Base-by-base conservation (phyloP, 2,329 filamentous ascomycete genomes). In the Alternaria rosae region DNA sequence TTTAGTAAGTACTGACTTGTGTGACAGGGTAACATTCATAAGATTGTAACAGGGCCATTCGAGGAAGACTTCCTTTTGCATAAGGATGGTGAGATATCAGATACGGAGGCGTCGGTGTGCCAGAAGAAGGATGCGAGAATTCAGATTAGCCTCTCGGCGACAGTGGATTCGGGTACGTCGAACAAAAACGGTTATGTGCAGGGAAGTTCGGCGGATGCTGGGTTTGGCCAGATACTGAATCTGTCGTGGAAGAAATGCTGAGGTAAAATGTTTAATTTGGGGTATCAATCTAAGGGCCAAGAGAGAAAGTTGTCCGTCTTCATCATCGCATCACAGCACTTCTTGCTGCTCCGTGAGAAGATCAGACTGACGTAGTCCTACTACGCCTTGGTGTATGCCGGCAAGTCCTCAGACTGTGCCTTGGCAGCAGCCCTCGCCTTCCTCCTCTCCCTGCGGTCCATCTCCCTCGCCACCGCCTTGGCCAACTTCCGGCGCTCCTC, bases 401-500 rank as follows among this genome's bases (percentile, higher is more conserved):
- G 71, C 48, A 72, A 48, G 48, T 70, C 64, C 21, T 68, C 67
- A 17, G 63, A 64, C 57, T 64, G 55, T 3, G 54, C 63, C 65
- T 62, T 69, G 32, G 61, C 66, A 5, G 68, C 70, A 62, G 67
- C 65, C 67, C 69, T 69, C 4, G 65, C 70, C 59, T 65, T 66
- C 54, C 68, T 68, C 45, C 72, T 64, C 59, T 75, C 73, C 28
- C 69, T 61, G 15, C 74, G 59, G 28, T 74, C 70, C 54, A 76
- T 30, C 64, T 74, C 74, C 65, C 65, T 70, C 26, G 71, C 73
- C 25, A 76, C 74, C 15, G 72, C 72, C 68, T 71, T 73, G 20
- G 73, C 73, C 55, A 76, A 52, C 67, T 76, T 74, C 61, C 60
- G 70, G 63, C 73, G 67, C 65, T 76, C 72, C 65, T 74, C 73